Evolutionary conservation across 2,329 filamentous ascomycete species (phyloP).

Genomic region (Exophiala sp.): DNA sequence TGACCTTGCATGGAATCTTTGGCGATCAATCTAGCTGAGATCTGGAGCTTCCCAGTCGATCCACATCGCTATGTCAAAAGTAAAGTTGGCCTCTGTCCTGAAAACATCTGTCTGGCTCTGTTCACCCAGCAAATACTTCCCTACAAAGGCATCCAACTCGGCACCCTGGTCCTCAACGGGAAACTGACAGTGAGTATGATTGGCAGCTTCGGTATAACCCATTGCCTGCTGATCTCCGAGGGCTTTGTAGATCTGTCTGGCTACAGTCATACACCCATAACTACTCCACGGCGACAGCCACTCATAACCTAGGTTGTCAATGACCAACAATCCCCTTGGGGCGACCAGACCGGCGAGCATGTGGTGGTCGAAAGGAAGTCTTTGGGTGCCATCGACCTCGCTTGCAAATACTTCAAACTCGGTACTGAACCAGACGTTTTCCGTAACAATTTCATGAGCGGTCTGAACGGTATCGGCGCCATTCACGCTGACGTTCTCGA

Average conservation of each 20-base stretch:
- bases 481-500: slow-evolving; percentile 39
- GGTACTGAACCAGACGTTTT: slow-evolving; percentile 63
- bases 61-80: slow-evolving; percentile 40
- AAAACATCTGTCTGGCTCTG: slow-evolving; percentile 32
- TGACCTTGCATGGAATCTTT: too few relatives aligned
- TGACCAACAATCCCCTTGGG: slow-evolving; percentile 53
- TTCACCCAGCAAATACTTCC: slow-evolving; percentile 50
- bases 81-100: slow-evolving; percentile 31
- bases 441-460: slow-evolving; percentile 54
- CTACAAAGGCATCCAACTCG: slow-evolving; percentile 54
- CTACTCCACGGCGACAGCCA: slow-evolving; percentile 58
- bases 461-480: slow-evolving; percentile 60
- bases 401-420: slow-evolving; percentile 44
- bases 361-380: slow-evolving; percentile 57
- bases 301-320: slow-evolving; percentile 57
- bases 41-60: slow-evolving; percentile 36
- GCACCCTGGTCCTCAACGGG: slow-evolving; percentile 48
- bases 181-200: slow-evolving; percentile 56
- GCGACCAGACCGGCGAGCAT: slow-evolving; percentile 55
- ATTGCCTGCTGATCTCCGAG: slow-evolving; percentile 53
- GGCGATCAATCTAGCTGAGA: background rate
- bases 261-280: slow-evolving; percentile 57
- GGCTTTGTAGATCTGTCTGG: slow-evolving; percentile 52
- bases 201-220: slow-evolving; percentile 56
- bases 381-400: slow-evolving; percentile 47